phyloP scores from a whole-genome alignment of 1,139 yeast species.

The Debaryomycetaceae sp. region DNA sequence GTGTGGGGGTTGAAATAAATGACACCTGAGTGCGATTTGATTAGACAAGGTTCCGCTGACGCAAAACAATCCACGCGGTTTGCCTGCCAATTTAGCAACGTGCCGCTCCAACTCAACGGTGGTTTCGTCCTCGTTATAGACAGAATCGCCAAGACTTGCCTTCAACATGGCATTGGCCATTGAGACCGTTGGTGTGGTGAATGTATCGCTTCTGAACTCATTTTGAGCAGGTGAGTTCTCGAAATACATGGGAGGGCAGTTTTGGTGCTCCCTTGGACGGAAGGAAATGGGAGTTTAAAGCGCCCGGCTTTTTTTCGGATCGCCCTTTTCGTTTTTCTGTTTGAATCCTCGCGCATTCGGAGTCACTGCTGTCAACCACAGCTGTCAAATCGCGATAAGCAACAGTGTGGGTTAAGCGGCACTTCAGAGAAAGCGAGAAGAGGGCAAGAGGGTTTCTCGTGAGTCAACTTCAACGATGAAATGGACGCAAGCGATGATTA shows the following conservation, averaged over 20 bases:
- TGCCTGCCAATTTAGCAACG: constrained; percentile 36
- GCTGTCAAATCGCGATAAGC: no score
- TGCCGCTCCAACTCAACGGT: constrained; percentile 32
- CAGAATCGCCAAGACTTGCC: constrained; percentile 40
- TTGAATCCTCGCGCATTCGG: no score
- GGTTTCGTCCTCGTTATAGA: constrained; percentile 38
- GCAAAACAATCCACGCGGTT: constrained; percentile 39
- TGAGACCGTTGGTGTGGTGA: constrained; percentile 39
- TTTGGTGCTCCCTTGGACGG: background rate
- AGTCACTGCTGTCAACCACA: no score
- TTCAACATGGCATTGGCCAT: constrained; percentile 29
- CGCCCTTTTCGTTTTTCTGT: background rate
- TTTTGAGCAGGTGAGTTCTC: constrained; percentile 26
- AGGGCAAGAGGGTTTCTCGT: no score
- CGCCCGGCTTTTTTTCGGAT: no score
- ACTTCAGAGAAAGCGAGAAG: no score
- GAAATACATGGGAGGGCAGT: constrained; percentile 14
- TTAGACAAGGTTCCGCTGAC: constrained; percentile 46
- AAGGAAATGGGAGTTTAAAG: constrained; percentile 1
- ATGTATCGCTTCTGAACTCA: constrained; percentile 46
- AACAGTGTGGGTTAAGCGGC: no score
- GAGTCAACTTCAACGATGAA: no score
- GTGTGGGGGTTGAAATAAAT: constrained; percentile 44
- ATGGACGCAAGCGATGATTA: no score
- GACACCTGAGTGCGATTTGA: constrained; percentile 38